phyloP scores from a whole-genome alignment of 1,284 basidiomycete species.

The Malassezia furfur region DNA sequence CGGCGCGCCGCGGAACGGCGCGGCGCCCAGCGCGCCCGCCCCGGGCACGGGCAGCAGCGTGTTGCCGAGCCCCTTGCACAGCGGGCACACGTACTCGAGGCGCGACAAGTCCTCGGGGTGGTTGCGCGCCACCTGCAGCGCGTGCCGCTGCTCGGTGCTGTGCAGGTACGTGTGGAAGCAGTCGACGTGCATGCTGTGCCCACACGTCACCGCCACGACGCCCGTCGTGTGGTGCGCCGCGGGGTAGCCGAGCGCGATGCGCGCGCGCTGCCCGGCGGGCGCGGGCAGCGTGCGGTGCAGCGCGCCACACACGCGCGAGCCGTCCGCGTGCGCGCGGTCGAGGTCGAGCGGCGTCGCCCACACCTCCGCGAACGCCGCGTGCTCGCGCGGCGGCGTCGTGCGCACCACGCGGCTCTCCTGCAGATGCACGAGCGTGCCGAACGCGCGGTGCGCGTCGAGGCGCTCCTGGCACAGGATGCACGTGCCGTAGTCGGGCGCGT shows the following conservation, averaged over 20 bases:
- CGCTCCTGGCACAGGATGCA: constrained; percentile 98
- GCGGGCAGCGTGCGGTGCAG: constrained; percentile 4
- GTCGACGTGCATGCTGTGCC: constrained; percentile 91
- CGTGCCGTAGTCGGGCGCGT: constrained; percentile 54
- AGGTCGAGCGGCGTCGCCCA: constrained; percentile 54
- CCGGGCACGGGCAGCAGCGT: constrained; percentile 71
- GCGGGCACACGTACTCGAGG: constrained; percentile 89
- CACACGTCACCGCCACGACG: constrained; percentile 78
- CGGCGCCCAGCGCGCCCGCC: constrained; percentile 3
- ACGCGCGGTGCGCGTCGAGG: constrained; percentile 63
- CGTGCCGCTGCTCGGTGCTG: constrained; percentile 78
- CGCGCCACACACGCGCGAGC: constrained; percentile 25
- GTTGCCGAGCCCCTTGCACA: constrained; percentile 97
- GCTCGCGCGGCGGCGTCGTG: constrained; percentile 61
- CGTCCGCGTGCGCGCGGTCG: constrained; percentile 31
- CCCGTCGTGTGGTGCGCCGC: constrained; percentile 52
- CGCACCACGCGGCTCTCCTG: constrained; percentile 81
- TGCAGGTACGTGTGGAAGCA: constrained; percentile 86
- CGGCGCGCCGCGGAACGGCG: constrained; percentile 7
- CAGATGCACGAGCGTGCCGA: constrained; percentile 79
- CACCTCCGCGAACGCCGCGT: constrained; percentile 63
- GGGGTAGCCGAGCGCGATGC: constrained; percentile 24
- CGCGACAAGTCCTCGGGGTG: constrained; percentile 87
- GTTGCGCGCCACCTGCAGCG: constrained; percentile 78
- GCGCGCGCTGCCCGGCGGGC: background rate